Conservation (phyloP, 2,329 filamentous ascomycete genomes). For the Dactylellina leptospora region DNA sequence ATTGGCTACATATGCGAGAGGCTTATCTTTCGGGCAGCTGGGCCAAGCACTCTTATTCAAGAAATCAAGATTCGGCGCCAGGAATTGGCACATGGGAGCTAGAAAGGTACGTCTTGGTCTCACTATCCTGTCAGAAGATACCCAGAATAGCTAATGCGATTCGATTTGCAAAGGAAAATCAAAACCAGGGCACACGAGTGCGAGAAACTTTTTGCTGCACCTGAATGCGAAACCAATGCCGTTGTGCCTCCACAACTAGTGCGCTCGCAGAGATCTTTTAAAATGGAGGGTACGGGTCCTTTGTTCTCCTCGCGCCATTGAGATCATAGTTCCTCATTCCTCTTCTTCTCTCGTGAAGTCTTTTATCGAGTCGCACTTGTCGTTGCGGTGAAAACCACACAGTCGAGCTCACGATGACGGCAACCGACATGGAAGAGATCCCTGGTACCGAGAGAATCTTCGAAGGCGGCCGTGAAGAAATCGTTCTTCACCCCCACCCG, state of each 20-base stretch:
- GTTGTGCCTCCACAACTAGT: not conserved
- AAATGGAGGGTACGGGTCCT: conserved; percentile 23
- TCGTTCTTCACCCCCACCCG: conserved; percentile 67
- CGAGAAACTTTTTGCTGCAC: not conserved
- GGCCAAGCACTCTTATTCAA: conserved; percentile 20
- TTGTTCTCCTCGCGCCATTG: not conserved
- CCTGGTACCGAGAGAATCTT: conserved; percentile 58
- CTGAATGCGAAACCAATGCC: not conserved
- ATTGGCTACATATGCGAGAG: conserved; percentile 43
- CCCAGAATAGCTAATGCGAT: conserved; percentile 7
- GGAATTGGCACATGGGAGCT: conserved; percentile 39
- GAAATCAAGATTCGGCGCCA: conserved; percentile 37
- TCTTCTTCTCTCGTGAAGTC: not conserved
- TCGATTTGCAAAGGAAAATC: conserved; percentile 4
- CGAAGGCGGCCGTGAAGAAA: conserved; percentile 59
- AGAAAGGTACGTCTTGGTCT: conserved; percentile 6
- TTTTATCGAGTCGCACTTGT: conserved; percentile 15
- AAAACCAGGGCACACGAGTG: not conserved
- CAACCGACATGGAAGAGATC: conserved; percentile 53
- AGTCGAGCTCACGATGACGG: conserved; percentile 55
- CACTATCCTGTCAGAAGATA: conserved; percentile 1
- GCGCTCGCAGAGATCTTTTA: not conserved
- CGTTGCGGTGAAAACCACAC: conserved; percentile 54
- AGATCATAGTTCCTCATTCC: not conserved
- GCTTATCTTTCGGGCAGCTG: conserved; percentile 50